Percentiles rank a stretch among this genome's conserved stretches.
phyloP scores from a whole-genome alignment of 2,329 filamentous ascomycete species.

The Bipolaris victoriae region DNA sequence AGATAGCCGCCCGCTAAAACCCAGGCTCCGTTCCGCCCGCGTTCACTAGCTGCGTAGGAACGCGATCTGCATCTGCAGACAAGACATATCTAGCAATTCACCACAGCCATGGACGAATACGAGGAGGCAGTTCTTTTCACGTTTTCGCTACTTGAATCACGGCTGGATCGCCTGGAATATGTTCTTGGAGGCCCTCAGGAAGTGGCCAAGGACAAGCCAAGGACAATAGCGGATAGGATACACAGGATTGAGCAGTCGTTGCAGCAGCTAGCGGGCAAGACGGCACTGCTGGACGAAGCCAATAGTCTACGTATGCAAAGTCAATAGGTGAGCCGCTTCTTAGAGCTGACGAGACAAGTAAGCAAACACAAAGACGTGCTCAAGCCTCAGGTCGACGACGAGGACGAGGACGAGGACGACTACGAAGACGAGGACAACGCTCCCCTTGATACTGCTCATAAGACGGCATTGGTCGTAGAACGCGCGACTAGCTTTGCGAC shows the following conservation, averaged over 20 bases:
- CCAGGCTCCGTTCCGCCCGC: constrained; percentile 10
- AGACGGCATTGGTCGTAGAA: constrained; percentile 51
- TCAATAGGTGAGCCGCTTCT: neutral
- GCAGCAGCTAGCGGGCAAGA: constrained; percentile 49
- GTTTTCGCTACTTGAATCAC: constrained; percentile 53
- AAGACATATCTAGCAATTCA: constrained; percentile 16
- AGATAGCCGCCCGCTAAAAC: constrained; percentile 23
- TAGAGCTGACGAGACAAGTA: constrained; percentile 39
- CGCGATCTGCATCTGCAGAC: constrained; percentile 24
- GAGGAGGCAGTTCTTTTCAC: constrained; percentile 52
- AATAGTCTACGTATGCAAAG: constrained; percentile 44
- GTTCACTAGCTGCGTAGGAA: constrained; percentile 17
- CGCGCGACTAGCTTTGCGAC: constrained; percentile 52
- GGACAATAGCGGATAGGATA: constrained; percentile 44
- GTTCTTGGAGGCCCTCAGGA: constrained; percentile 46
- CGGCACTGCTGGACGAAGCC: constrained; percentile 49
- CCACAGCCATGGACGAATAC: constrained; percentile 45
- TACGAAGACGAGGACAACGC: constrained; percentile 18
- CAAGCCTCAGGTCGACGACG: constrained; percentile 22
- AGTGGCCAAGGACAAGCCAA: constrained; percentile 29
- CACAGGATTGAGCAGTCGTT: constrained; percentile 47
- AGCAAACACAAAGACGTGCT: constrained; percentile 52
- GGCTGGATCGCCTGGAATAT: constrained; percentile 54
- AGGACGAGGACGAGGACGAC: constrained; percentile 19
- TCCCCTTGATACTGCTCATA: constrained; percentile 32